Evolutionary conservation across 2,329 filamentous ascomycete species (phyloP).

Genomic region (Chaetomiaceae sp.): DNA sequence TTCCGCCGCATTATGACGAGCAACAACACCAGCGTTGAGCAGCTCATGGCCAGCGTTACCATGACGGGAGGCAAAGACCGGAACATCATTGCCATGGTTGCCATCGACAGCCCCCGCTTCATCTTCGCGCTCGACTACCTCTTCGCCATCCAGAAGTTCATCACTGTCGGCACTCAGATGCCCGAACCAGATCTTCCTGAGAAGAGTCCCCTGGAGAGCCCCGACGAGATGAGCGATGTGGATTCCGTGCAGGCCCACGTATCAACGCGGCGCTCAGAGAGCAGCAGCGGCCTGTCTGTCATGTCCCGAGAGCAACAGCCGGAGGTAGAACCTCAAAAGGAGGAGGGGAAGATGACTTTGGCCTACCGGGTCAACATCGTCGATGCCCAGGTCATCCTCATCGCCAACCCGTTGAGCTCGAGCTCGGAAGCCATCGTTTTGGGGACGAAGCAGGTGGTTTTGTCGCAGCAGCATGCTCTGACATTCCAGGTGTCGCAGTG

Average conservation of each 20-base stretch:
- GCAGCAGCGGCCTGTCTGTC: conserved; percentile 17
- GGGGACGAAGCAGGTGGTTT: conserved; percentile 85
- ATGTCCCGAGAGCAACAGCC: conserved; percentile 1
- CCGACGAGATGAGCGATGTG: conserved; percentile 52
- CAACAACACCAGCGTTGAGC: conserved; percentile 89
- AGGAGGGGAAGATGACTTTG: conserved; percentile 59
- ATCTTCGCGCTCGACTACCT: conserved; percentile 96
- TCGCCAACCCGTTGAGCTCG: conserved; percentile 84
- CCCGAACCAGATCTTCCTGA: conserved; percentile 54
- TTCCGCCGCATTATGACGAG: conserved; percentile 98
- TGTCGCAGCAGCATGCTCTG: conserved; percentile 89
- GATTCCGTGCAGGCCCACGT: conserved; percentile 52
- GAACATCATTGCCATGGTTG: conserved; percentile 83
- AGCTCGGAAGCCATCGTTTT: conserved; percentile 95
- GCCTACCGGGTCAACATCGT: conserved; percentile 92
- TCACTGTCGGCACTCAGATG: conserved; percentile 64
- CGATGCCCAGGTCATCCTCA: conserved; percentile 92
- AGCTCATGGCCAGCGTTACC: conserved; percentile 96
- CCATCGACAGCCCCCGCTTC: conserved; percentile 87
- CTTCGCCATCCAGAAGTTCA: conserved; percentile 80
- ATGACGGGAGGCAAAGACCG: conserved; percentile 81
- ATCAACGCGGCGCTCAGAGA: conserved; percentile 36
- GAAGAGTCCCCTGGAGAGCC: conserved; percentile 51
- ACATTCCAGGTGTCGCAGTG: conserved; percentile 91
- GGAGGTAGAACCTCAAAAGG: conserved; percentile 21